Base-by-base conservation (phyloP, 441 rosid genomes). In the Corymbia calophylla region DNA sequence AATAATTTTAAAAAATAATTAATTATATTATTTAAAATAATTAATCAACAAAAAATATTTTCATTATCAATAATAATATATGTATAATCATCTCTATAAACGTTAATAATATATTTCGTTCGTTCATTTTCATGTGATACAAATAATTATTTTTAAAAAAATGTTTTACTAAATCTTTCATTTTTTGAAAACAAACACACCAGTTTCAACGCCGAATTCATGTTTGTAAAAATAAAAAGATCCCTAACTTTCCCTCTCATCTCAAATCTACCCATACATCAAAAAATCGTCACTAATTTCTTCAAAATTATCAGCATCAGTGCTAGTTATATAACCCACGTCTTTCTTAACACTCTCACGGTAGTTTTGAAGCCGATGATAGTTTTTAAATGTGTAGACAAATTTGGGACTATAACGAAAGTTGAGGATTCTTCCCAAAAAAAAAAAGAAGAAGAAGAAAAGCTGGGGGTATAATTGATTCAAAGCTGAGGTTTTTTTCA, bases 301-400 rank as follows among this genome's bases (percentile, higher is more conserved):
- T 23, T 23, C n/a, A 6, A 21, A 21, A 77, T 25, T 14, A 23
- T 11, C n/a, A 19, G 39, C 14, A 10, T 21, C 11, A 8, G 1
- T 31, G 73, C 18, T 2, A 1, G 11, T 16, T n/a, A 8, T 4
- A 31, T 39, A 16, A 31, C 77, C 77, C 39, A 0, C 0, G 39
- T 16, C 21, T 16, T 31, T 39, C 8, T 31, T 39, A 16, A 66
- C 12, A 16, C 39, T 3, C 21, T 58, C 9, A 8, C 12, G 25
- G 5, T 10, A 3, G n/a, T 58, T 58, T 25, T 58, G 64, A 25
- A 58, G 16, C 15, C 1, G 29, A 5, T 15, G 19, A 31, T 1
- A 3, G 3, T 21, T 39, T 3, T 7, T 3, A 12, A 16, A 73
- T 5, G 27, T 0, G 0, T 23, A 13, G 49, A 4, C 0, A 6